Evolutionary conservation across 2,329 filamentous ascomycete species (phyloP), one percentile per base, ranked within the genome.

Genomic region (Stemphylium vesicarium): DNA sequence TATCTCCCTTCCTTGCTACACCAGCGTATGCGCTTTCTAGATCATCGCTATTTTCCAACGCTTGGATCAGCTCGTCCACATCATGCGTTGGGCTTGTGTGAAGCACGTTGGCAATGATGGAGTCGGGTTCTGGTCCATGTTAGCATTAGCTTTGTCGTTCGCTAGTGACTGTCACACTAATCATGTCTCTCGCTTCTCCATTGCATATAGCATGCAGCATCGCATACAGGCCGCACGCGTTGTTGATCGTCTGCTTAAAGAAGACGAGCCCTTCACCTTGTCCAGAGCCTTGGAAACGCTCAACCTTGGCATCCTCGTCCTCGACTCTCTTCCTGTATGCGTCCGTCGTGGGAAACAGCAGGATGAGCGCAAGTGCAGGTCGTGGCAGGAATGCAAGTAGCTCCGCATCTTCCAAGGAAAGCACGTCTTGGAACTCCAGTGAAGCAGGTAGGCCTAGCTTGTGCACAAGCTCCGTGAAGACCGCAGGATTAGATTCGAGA

Each of bases 171-270:
- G 5, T 78, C 67, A 56, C 74, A 79, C 84, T 76, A 50, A 96
- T 84, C 48, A 88, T 84, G 3, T 78, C 77, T 51, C 84, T 79
- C 0, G 90, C 88, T 1, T 83, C 82, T 0, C 92, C 92, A 75
- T 98, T 99, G 40, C 83, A 83, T 0, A 91, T 85, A 15, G 88
- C 90, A 73, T 98, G 95, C 40, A 98, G 75, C 24, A 98, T 77
- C 0, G 90, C 95, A 80, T 97, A 96, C 39, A 96, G 79, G 0
- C 94, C 94, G 75, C 94, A 98, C 0, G 94, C 92, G 73, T 98
- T 96, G 57, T 90, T 85, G 67, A 98, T 97, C 0, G 93, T 98
- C 79, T 98, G 94, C 65, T 86, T 90, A 82, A 92, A 97, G 91
- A 92, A 98, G 4, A 96, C 71, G 0, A 96, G 89, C 1, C 88